Percentiles rank a stretch among this genome's conserved stretches.
Conservation (phyloP, 2,329 filamentous ascomycete species). For the Xylaria sp. region DNA sequence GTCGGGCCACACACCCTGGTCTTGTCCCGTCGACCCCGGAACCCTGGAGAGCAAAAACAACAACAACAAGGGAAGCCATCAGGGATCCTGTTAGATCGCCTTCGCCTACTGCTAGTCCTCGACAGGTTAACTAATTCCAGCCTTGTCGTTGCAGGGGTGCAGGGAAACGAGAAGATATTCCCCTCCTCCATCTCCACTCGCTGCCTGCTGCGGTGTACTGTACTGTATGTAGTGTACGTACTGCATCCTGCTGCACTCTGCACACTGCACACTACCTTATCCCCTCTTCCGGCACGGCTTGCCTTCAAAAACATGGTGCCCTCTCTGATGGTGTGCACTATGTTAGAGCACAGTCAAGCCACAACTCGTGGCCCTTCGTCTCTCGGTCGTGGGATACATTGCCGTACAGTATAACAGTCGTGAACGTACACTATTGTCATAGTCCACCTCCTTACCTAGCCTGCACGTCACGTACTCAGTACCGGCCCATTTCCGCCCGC, state of each 20-base stretch:
- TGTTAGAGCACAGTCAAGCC: constrained; percentile 41
- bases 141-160: constrained; percentile 49
- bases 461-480: constrained; percentile 17
- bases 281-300: constrained; percentile 43
- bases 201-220: neutral
- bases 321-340: neutral
- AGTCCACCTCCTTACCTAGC: neutral
- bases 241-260: neutral
- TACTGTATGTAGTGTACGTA: neutral
- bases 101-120: constrained; percentile 42
- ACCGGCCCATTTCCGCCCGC: constrained; percentile 31
- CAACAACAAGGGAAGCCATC: constrained; percentile 31
- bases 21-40: constrained; percentile 38
- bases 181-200: constrained; percentile 37
- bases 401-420: constrained; percentile 13
- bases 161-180: constrained; percentile 44
- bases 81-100: constrained; percentile 43
- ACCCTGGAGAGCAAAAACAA: constrained; percentile 41
- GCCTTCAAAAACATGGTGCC: constrained; percentile 18
- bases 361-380: constrained; percentile 33
- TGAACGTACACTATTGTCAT: neutral
- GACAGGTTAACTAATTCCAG: constrained; percentile 46
- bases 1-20: constrained; percentile 45
- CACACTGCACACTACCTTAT: constrained; percentile 3
- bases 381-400: constrained; percentile 2